These are phyloP conservation scores for Ceratocystiopsis minuta DNA, from an alignment of 2,329 filamentous ascomycete genomes.

Conservation along the genomic window DNA sequence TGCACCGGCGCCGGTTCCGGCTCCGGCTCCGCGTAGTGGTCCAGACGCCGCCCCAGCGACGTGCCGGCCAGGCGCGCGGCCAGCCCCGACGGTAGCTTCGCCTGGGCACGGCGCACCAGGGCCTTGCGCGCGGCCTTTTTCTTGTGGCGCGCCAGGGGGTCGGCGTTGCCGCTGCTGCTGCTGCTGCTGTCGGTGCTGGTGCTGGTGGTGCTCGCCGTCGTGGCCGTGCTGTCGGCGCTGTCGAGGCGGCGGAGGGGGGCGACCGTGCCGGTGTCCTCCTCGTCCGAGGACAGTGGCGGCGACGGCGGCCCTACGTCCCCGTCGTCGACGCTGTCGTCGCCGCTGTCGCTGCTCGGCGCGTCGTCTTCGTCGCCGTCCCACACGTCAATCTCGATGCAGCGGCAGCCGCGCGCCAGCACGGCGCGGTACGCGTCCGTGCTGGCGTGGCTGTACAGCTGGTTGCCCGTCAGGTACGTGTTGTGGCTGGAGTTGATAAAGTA, in stretches of 20 bases:
- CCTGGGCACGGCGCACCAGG: conserved; percentile 45
- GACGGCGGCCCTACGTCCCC: neutral
- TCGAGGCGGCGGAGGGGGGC: too few relatives aligned
- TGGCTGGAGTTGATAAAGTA: conserved; percentile 92
- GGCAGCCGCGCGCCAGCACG: conserved; percentile 66
- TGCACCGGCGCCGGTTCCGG: conserved; percentile 3
- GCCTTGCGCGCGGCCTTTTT: conserved; percentile 30
- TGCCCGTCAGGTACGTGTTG: conserved; percentile 83
- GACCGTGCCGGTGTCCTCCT: neutral
- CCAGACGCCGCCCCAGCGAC: conserved; percentile 25
- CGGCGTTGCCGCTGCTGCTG: conserved; percentile 29
- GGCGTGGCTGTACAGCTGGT: conserved; percentile 72
- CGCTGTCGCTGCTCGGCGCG: conserved; percentile 14
- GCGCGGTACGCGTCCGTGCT: conserved; percentile 78
- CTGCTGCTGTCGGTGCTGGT: conserved; percentile 9
- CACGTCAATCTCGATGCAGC: conserved; percentile 87
- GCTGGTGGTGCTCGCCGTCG: too few relatives aligned
- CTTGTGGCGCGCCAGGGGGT: neutral
- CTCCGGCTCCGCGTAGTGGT: conserved; percentile 17
- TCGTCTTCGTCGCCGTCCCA: conserved; percentile 70
- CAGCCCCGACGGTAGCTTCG: conserved; percentile 28
- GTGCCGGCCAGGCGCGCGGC: conserved; percentile 29
- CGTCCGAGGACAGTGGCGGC: neutral
- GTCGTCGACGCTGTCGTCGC: conserved; percentile 10
- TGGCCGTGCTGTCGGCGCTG: too few relatives aligned